These are phyloP conservation scores for Pistacia atlantica DNA, from an alignment of 345 rosid genomes.

Conservation along the genomic window DNA sequence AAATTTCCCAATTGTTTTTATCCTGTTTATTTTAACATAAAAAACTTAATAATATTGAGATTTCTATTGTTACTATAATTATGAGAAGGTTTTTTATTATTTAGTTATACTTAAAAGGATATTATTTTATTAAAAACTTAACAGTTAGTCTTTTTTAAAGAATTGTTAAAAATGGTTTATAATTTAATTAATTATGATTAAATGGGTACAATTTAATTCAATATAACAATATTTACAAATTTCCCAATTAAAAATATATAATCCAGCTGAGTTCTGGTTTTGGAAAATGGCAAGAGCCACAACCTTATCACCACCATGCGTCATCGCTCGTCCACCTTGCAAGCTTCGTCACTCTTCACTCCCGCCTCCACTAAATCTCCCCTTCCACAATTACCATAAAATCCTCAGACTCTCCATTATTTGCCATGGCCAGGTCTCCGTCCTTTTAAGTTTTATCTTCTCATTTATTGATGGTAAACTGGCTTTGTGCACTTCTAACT, in stretches of 20 bases:
- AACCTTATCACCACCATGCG: constrained; percentile 34
- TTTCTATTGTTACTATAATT: too few species aligned
- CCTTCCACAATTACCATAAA: constrained; percentile 2
- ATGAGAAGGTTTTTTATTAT: too few species aligned
- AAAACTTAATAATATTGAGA: too few species aligned
- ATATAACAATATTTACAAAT: too few species aligned
- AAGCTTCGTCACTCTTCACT: constrained; percentile 12
- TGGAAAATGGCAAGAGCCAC: constrained; percentile 30
- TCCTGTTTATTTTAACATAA: too few species aligned
- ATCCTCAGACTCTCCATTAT: not conserved
- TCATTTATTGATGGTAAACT: not conserved
- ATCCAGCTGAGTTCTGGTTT: not conserved
- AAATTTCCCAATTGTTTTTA: too few species aligned
- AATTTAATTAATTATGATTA: too few species aligned
- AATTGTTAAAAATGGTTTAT: too few species aligned
- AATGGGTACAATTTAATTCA: too few species aligned
- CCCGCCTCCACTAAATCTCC: not conserved
- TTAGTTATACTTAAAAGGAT: too few species aligned
- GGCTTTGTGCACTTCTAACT: not conserved
- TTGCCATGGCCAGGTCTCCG: constrained; percentile 29
- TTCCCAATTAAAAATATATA: not conserved
- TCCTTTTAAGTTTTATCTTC: not conserved
- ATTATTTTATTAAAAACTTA: too few species aligned
- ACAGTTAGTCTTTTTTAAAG: too few species aligned
- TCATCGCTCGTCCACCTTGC: constrained; percentile 4